Evolutionary conservation across 257 asterid species (phyloP).

Genomic region (Cordia subcordata): DNA sequence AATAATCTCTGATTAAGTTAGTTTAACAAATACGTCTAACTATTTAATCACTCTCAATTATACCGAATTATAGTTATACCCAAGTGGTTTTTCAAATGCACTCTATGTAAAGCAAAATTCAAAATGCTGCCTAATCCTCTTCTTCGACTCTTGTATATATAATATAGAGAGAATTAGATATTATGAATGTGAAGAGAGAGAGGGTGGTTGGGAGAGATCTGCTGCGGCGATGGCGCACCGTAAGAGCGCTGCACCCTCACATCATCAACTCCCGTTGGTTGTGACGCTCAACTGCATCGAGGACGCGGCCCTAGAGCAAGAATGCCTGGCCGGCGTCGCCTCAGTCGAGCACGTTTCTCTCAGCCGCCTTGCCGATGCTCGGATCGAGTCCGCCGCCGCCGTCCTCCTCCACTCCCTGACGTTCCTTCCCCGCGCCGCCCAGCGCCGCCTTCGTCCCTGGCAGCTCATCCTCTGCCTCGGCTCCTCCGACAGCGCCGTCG

Average conservation of each 20-base stretch:
- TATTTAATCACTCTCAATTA: too few relatives aligned
- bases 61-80: too few relatives aligned
- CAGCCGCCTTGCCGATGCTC: slow-evolving; percentile 76
- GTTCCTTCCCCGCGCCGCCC: slow-evolving; percentile 99
- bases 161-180: not conserved
- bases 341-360: slow-evolving; percentile 82
- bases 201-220: slow-evolving; percentile 28
- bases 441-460: slow-evolving; percentile 92
- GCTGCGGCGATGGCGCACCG: slow-evolving; percentile 45
- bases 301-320: slow-evolving; percentile 63
- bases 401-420: slow-evolving; percentile 90
- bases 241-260: slow-evolving; percentile 19
- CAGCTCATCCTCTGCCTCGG: slow-evolving; percentile 95
- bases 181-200: slow-evolving; percentile 16
- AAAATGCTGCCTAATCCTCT: not conserved
- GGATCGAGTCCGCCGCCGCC: slow-evolving; percentile 85
- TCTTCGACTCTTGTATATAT: not conserved
- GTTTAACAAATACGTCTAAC: too few relatives aligned
- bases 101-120: not conserved
- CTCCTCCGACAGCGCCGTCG: slow-evolving; percentile 79
- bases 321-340: slow-evolving; percentile 74
- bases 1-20: too few relatives aligned
- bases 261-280: slow-evolving; percentile 46
- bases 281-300: slow-evolving; percentile 93
- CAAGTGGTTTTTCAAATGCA: too few relatives aligned